Evolutionary conservation across 148 eudicot genomes (phyloP).

Genomic region (Camellia lanceoleosa): DNA sequence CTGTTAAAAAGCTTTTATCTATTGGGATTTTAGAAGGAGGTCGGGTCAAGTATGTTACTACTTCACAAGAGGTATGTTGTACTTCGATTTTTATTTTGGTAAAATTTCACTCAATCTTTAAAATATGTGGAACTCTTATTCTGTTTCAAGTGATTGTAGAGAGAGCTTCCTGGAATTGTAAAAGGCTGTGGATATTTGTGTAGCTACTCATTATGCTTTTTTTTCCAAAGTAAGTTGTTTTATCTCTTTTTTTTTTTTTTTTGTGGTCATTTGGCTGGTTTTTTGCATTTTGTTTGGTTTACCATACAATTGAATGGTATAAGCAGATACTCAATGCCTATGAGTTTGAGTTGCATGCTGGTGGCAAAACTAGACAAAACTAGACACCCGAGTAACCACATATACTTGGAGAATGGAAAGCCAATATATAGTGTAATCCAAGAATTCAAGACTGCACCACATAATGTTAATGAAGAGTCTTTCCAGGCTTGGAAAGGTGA

Average conservation of each 20-base stretch:
- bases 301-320: constrained; percentile 8
- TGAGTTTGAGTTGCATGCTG: constrained; percentile 59
- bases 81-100: not conserved
- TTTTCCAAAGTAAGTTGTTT: constrained; percentile 38
- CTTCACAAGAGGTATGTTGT: constrained; percentile 49
- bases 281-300: constrained; percentile 9
- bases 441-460: constrained; percentile 10
- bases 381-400: constrained; percentile 56
- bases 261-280: not conserved
- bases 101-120: not conserved
- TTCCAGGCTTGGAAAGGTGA: too few species aligned
- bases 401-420: constrained; percentile 59
- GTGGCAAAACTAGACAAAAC: constrained; percentile 53
- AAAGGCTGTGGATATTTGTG: constrained; percentile 74
- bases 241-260: constrained; percentile 15
- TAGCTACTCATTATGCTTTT: constrained; percentile 67
- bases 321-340: constrained; percentile 36
- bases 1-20: constrained; percentile 81
- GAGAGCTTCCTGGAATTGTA: constrained; percentile 67
- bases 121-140: constrained; percentile 12
- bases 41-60: constrained; percentile 62
- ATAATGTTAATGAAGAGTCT: too few species aligned
- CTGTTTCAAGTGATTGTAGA: constrained; percentile 37
- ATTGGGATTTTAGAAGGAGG: constrained; percentile 90
- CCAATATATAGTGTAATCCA: constrained; percentile 33